These are phyloP conservation scores for Tolypocladium paradoxum DNA, from an alignment of 2,329 filamentous ascomycete genomes.

Conservation along the genomic window DNA sequence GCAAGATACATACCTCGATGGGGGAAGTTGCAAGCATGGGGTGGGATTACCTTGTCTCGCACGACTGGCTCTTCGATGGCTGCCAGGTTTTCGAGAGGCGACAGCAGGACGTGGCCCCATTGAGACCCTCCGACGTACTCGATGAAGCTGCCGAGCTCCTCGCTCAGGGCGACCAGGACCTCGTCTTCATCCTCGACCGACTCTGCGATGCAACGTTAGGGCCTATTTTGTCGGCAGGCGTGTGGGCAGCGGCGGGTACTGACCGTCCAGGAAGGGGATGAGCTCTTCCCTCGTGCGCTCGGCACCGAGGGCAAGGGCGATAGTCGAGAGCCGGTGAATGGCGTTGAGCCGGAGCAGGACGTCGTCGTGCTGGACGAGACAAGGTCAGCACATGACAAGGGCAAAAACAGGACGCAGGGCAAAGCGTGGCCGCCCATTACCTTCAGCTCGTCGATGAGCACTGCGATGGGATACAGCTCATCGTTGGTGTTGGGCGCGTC, in stretches of 20 bases:
- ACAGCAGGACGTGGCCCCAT: conserved; percentile 90
- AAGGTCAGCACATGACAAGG: conserved; percentile 14
- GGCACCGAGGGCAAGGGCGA: conserved; percentile 87
- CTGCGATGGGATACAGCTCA: conserved; percentile 99
- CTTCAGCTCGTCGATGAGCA: conserved; percentile 99
- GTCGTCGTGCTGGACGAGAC: conserved; percentile 72
- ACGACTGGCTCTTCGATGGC: conserved; percentile 98
- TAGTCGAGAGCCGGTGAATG: conserved; percentile 95
- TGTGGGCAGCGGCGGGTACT: conserved; percentile 21
- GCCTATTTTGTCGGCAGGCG: background rate
- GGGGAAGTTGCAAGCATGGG: conserved; percentile 1
- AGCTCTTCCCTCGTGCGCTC: conserved; percentile 97
- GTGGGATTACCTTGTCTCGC: conserved; percentile 72
- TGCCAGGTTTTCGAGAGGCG: conserved; percentile 92
- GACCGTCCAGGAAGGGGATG: conserved; percentile 97
- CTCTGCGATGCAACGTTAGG: conserved; percentile 44
- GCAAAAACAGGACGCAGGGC: conserved; percentile 3
- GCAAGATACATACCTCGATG: background rate
- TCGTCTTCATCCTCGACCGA: conserved; percentile 99
- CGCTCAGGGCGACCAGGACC: conserved; percentile 90
- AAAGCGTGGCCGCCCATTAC: conserved; percentile 33
- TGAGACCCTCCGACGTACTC: conserved; percentile 95
- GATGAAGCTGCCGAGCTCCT: conserved; percentile 92
- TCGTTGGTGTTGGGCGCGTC: conserved; percentile 84
- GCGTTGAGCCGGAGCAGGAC: conserved; percentile 95